Percentiles rank a stretch among this genome's conserved stretches.
Conservation (phyloP, 2,329 filamentous ascomycete species). For the Aspergillus flavus region DNA sequence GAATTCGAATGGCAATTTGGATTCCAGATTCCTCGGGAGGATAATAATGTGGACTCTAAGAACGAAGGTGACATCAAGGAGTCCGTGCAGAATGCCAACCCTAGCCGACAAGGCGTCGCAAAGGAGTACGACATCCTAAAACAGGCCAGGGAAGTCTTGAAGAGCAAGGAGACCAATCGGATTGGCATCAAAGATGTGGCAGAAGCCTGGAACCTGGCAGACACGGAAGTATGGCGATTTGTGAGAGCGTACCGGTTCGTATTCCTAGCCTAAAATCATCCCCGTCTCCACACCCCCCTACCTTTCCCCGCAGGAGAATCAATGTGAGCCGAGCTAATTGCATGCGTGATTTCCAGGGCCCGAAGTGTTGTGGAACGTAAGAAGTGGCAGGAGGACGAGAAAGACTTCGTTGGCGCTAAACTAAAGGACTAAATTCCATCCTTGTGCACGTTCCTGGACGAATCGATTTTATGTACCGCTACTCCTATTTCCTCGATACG, state of each 20-base stretch:
- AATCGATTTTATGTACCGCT: background rate
- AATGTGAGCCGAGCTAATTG: slow-evolving; percentile 1
- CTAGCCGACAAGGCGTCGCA: slow-evolving; percentile 40
- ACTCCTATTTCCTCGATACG: background rate
- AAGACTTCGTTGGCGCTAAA: slow-evolving; percentile 53
- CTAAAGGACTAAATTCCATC: slow-evolving; percentile 15
- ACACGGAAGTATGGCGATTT: slow-evolving; percentile 67
- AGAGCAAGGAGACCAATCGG: slow-evolving; percentile 40
- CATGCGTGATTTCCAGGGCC: slow-evolving; percentile 42
- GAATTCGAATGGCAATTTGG: slow-evolving; percentile 90
- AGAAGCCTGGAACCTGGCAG: slow-evolving; percentile 61
- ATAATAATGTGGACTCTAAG: slow-evolving; percentile 42
- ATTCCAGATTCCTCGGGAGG: slow-evolving; percentile 69
- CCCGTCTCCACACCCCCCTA: background rate
- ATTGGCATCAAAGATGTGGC: slow-evolving; percentile 47
- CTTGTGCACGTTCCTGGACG: background rate
- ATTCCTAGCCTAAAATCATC: background rate
- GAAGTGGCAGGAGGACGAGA: slow-evolving; percentile 64
- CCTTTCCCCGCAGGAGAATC: background rate
- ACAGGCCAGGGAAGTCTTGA: slow-evolving; percentile 51
- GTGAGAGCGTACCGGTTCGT: slow-evolving; percentile 57
- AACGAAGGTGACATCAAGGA: slow-evolving; percentile 37
- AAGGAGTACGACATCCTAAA: slow-evolving; percentile 53
- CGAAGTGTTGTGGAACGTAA: slow-evolving; percentile 58
- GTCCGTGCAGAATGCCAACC: slow-evolving; percentile 39